Evolutionary conservation across 768 basidiomycete species (phyloP), one percentile per base, ranked within the genome.

Genomic region (Nidularia sp.): DNA sequence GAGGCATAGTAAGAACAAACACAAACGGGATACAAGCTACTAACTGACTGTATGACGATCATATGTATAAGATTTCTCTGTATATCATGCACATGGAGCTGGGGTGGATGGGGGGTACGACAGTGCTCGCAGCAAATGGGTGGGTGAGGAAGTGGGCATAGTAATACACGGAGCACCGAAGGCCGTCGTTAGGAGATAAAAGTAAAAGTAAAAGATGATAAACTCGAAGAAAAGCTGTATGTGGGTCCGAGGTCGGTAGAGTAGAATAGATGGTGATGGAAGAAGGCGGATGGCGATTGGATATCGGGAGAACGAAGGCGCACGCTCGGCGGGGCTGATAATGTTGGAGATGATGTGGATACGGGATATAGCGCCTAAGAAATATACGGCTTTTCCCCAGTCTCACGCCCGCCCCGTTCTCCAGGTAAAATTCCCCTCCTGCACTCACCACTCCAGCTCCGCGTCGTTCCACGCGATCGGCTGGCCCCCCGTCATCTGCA

Each of bases 71-170:
- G 25, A 25, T 25, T 25, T 25, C 36, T 41, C 10, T 7, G 8
- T 39, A n/a, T 7, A 7, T 39, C n/a, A 39, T 10, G 36, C 9
- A 10, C 2, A 15, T 10, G 9, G 9, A 15, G 36, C 36, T 41
- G 15, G 15, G 9, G 15, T 10, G 36, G 36, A 15, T 10, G n/a
- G 54, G 73, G 72, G 75, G 53, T 77, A 73, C 76, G 76, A 80
- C 80, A 71, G 67, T 77, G 70, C 75, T 77, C 75, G 71, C 70
- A 56, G 61, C 76, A 73, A 80, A 64, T 76, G 75, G 63, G 61
- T 58, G 57, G 63, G 9, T 41, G 72, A 66, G 65, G 61, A 61
- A 65, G 52, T 63, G 59, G 55, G 59, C 56, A 31, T 57, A 60
- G 53, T 57, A 43, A 47, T 54, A 57, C 53, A 61, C 51, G 55